These are phyloP conservation scores for Cocos nucifera DNA, from an alignment of 176 grass and related monocot species.

Conservation along the genomic window DNA sequence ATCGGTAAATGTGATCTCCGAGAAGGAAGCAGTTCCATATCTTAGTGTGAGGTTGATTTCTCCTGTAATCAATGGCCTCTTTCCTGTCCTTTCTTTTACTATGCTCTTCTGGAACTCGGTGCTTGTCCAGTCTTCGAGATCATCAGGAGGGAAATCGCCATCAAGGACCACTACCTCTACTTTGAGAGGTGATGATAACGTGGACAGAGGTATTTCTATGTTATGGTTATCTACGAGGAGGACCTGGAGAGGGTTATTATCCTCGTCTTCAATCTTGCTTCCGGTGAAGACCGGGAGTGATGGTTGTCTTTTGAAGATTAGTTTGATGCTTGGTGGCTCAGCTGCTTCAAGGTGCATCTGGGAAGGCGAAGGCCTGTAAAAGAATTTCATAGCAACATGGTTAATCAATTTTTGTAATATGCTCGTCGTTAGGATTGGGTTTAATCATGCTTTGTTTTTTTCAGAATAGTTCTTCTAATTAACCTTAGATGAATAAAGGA, in stretches of 20 bases:
- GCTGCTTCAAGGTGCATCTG: conserved; percentile 8
- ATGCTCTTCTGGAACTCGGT: conserved; percentile 28
- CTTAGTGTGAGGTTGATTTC: conserved; percentile 23
- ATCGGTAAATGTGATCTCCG: conserved; percentile 23
- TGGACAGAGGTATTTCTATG: not conserved
- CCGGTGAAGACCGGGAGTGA: conserved; percentile 58
- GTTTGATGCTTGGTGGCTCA: conserved; percentile 20
- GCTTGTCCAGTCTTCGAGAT: conserved; percentile 13
- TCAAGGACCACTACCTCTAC: conserved; percentile 42
- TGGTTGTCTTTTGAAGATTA: conserved; percentile 40
- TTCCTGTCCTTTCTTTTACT: conserved; percentile 21
- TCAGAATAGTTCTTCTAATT: not conserved
- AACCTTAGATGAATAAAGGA: no score
- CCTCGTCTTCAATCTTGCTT: conserved; percentile 52
- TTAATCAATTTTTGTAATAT: not conserved
- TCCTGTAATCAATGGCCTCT: conserved; percentile 25
- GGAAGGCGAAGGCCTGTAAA: conserved; percentile 16
- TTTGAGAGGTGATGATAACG: conserved; percentile 28
- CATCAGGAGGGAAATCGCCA: conserved; percentile 29
- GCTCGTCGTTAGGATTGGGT: not conserved
- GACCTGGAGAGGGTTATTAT: conserved; percentile 39
- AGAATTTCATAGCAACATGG: not conserved
- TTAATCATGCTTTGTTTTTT: not conserved
- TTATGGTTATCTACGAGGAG: conserved; percentile 26
- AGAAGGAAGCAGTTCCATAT: conserved; percentile 18